Evolutionary conservation across 2,329 filamentous ascomycete genomes (phyloP), one percentile per base, ranked within the genome.

Genomic region (Cytospora chrysosperma): DNA sequence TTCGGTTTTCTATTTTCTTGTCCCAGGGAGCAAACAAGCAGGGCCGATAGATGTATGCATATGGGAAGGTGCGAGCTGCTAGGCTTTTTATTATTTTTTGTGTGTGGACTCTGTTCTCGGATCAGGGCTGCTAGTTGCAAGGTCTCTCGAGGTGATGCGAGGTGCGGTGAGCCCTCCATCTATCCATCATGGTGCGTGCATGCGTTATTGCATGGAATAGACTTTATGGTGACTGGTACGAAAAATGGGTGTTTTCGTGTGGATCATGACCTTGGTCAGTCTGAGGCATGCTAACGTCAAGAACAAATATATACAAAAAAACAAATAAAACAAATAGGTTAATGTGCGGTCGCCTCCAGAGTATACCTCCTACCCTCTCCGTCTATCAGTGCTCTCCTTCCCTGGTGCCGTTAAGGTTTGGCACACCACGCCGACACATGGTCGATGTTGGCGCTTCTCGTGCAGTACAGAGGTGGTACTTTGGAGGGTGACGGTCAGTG

Each of bases 11-110:
- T 40, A 19, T 40, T 19, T 47, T 21, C 7, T 9, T 21, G 2
- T 4, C 30, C 34, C 27, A 34, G 50, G 49, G 9, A 54, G 49
- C 58, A 61, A 57, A 54, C 55, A 59, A 65, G 56, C 59, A 65
- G 52, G 55, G 37, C 56, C 37, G 59, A 37, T 43, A 37, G 52
- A 58, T 37, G 54, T 64, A 61, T 59, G 62, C 63, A 65, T 59
- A 61, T 30, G 60, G 60, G 52, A n/a, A n/a, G n/a, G n/a, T n/a
- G n/a, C 43, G 21, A 51, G 54, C 32, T 52, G 21, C 26, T 32
- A 55, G 51, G 60, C 59, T 55, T 63, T 65, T 65, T 59, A n/a
- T n/a, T n/a, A n/a, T n/a, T n/a, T n/a, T n/a, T n/a, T n/a, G n/a
- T n/a, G 56, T 63, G 57, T 56, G 56, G 27, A 61, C 54, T 56